Conservation (phyloP, 1,284 basidiomycete species). For the Hypsizygus ulmarius region DNA sequence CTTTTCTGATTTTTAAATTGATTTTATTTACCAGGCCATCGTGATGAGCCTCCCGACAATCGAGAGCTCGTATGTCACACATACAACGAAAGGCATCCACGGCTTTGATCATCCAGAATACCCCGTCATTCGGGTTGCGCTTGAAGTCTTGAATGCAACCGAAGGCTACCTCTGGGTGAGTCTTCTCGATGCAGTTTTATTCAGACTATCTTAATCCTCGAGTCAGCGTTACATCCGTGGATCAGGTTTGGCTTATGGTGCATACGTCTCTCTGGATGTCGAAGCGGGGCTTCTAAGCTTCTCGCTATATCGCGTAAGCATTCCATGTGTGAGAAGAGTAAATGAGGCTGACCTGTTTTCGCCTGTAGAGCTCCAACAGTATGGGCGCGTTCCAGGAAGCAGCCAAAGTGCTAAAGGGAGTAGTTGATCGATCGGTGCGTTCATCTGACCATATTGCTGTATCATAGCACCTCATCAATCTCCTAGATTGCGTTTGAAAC, state of each 20-base stretch:
- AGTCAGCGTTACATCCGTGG: constrained; percentile 81
- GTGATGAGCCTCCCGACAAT: constrained; percentile 91
- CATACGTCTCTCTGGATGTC: constrained; percentile 73
- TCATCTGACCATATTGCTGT: constrained; percentile 9
- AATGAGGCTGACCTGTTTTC: constrained; percentile 6
- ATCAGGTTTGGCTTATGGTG: constrained; percentile 92
- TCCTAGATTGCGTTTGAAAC: constrained; percentile 79
- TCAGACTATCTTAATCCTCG: constrained; percentile 1
- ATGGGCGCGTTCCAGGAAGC: constrained; percentile 84
- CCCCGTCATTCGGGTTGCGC: constrained; percentile 81
- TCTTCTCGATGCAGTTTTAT: constrained; percentile 10
- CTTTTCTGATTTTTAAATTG: constrained; percentile 6
- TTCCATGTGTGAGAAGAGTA: not conserved
- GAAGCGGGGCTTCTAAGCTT: constrained; percentile 86
- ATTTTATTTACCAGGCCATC: constrained; percentile 53
- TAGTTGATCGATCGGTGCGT: constrained; percentile 79
- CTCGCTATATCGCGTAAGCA: constrained; percentile 74
- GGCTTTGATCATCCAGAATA: constrained; percentile 85
- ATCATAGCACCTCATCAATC: constrained; percentile 9
- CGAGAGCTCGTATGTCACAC: constrained; percentile 87
- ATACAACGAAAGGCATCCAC: constrained; percentile 76
- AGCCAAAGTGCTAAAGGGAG: constrained; percentile 67
- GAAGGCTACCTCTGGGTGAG: constrained; percentile 94
- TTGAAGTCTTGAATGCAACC: constrained; percentile 88
- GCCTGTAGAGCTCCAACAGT: constrained; percentile 78